phyloP scores from a whole-genome alignment of 2,329 filamentous ascomycete genomes.

The Samsoniella hepiali region DNA sequence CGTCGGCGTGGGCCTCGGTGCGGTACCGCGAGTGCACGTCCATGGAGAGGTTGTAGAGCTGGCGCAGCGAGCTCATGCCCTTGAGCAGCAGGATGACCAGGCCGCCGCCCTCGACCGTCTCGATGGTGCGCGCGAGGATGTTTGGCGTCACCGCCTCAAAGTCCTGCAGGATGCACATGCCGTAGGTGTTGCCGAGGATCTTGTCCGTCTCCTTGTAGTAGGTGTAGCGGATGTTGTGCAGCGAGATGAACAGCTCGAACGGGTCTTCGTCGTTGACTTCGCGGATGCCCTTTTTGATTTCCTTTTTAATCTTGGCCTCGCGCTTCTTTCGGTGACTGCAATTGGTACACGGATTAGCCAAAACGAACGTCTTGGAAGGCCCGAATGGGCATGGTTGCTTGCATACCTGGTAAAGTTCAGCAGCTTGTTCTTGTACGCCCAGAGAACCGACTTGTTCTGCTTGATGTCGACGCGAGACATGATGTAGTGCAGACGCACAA shows the following conservation, averaged over 20 bases:
- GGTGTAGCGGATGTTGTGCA: conserved; percentile 96
- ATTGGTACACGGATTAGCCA: conserved; percentile 17
- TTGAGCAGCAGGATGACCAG: conserved; percentile 87
- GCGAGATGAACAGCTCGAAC: conserved; percentile 94
- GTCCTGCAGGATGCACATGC: conserved; percentile 97
- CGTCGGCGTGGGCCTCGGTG: conserved; percentile 93
- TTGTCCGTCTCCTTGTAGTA: conserved; percentile 99
- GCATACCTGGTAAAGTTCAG: conserved; percentile 77
- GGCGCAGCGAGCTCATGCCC: conserved; percentile 94
- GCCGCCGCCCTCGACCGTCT: conserved; percentile 95
- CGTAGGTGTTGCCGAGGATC: conserved; percentile 95
- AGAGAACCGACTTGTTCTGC: conserved; percentile 86
- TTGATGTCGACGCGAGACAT: conserved; percentile 87
- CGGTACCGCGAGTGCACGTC: conserved; percentile 95
- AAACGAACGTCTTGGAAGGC: neutral
- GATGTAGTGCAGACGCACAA: conserved; percentile 89
- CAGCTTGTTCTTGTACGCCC: conserved; percentile 98
- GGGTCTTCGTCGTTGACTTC: conserved; percentile 91
- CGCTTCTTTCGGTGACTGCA: conserved; percentile 92
- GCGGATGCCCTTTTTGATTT: conserved; percentile 90
- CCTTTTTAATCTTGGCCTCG: conserved; percentile 96
- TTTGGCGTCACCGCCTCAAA: conserved; percentile 99
- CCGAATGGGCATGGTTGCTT: neutral
- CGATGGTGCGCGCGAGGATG: conserved; percentile 86
- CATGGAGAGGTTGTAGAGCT: conserved; percentile 96